Base-by-base conservation (phyloP, 495 filamentous ascomycete genomes). In the Glarea lozoyensis region DNA sequence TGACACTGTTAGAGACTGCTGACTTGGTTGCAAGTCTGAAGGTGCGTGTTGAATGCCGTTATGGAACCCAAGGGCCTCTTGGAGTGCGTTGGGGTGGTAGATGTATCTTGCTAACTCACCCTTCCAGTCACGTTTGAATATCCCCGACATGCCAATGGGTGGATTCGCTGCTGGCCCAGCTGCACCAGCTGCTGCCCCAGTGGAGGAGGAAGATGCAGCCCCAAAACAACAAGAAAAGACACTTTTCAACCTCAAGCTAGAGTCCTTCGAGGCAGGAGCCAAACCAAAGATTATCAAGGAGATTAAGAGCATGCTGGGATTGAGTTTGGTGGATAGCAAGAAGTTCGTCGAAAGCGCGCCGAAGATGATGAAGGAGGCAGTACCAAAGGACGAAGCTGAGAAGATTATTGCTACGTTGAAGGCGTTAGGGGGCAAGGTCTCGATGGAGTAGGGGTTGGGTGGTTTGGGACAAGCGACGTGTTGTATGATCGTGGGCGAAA, bases 201-300 rank as follows among this genome's bases (percentile, higher is more conserved):
- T 76, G 33, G 69, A 73, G 38, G 85, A 68, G 23, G 92, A 94
- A 59, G 87, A 93, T 50, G 85, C 89, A 41, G 88, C 90, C 43
- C 86, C 90, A 9, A 83, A 80, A 6, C 76, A 79, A 16, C 79
- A 82, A 55, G 93, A 95, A 69, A 99, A 97, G 79, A 95, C 93
- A 2, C 80, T 97, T 16, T 99, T 99, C 78, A 94, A 80, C 64
- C 59, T 99, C 42, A 96, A 94, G 63, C 81, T 99, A 25, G 73
- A 82, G 61, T 81, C 81, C 11, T 88, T 96, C 66, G 92, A 96
- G 29, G 75, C 89, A 21, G 71, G 59, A 11, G 69, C 92, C 43
- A 99, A 99, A 72, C 87, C 93, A 42, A 99, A 99, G 79, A 69
- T 99, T 45, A 99, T 99, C 70, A 99, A 99, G 77, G 92, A 99